These are phyloP conservation scores for Pestalotiopsis fici DNA, from an alignment of 2,329 filamentous ascomycete species.

Conservation along the genomic window DNA sequence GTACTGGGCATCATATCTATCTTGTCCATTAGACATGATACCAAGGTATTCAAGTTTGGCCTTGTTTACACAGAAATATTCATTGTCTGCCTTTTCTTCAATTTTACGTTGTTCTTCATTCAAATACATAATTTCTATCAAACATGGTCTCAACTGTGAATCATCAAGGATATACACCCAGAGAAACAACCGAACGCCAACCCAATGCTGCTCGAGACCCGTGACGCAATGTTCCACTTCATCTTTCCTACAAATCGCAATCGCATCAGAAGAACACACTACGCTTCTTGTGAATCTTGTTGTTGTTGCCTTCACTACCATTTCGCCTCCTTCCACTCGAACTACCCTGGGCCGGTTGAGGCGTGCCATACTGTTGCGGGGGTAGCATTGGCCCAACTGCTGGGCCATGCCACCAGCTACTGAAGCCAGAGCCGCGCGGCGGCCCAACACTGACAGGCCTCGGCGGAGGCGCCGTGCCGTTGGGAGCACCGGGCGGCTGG, in stretches of 20 bases:
- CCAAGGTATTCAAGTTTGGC: too few species aligned
- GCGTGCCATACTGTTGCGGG: conserved; percentile 26
- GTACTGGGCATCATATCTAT: too few species aligned
- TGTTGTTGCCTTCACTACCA: conserved; percentile 36
- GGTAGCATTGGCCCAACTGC: conserved; percentile 13
- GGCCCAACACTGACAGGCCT: conserved; percentile 52
- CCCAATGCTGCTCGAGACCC: not conserved
- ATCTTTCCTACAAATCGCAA: not conserved
- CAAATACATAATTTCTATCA: not conserved
- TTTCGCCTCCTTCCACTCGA: conserved; percentile 30
- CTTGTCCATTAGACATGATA: too few species aligned
- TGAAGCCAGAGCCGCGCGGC: conserved; percentile 21
- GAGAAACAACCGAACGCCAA: not conserved
- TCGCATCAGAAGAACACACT: conserved; percentile 42
- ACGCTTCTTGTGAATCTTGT: conserved; percentile 48
- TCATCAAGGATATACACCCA: not conserved
- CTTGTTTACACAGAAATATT: not conserved
- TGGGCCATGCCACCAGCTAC: conserved; percentile 31
- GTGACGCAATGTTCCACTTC: not conserved
- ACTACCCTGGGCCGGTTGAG: conserved; percentile 46
- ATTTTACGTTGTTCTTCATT: not conserved
- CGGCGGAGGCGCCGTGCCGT: conserved; percentile 30
- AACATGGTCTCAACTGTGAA: not conserved
- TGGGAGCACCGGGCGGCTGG: conserved; percentile 23
- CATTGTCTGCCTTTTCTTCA: not conserved